Conservation (phyloP, 306 rosid genomes). For the Ormosia emarginata region DNA sequence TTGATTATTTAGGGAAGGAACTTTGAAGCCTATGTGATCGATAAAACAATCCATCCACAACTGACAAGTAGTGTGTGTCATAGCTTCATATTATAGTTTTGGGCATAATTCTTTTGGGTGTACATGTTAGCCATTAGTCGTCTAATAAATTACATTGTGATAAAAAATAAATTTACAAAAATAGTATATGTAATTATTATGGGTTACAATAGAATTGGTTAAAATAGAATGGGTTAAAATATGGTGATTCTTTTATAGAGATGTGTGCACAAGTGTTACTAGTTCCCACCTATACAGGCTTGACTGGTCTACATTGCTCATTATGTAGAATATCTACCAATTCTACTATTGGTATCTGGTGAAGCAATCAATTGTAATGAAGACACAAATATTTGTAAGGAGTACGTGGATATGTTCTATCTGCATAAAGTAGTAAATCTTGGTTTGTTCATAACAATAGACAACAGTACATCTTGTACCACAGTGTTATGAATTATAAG, state of each 20-base stretch:
- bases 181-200: too few species aligned
- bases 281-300: background rate
- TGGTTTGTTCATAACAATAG: background rate
- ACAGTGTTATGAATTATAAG: background rate
- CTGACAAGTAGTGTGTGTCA: too few species aligned
- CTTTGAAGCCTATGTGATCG: too few species aligned
- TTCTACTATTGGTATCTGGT: constrained; percentile 27
- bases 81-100: too few species aligned
- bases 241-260: background rate
- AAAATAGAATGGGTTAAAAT: background rate
- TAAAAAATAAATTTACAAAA: too few species aligned
- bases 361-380: constrained; percentile 21
- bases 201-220: too few species aligned
- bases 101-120: too few species aligned
- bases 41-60: too few species aligned
- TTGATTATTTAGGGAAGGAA: too few species aligned
- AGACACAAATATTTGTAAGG: background rate
- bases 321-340: background rate
- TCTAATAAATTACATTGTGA: too few species aligned
- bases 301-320: constrained; percentile 30
- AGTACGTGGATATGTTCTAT: too few species aligned
- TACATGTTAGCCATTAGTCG: too few species aligned
- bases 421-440: background rate
- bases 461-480: background rate
- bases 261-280: background rate